Percentiles rank a stretch among this genome's conserved stretches.
phyloP scores from a whole-genome alignment of 2,329 filamentous ascomycete species.

The Pestalotiopsis sp. region DNA sequence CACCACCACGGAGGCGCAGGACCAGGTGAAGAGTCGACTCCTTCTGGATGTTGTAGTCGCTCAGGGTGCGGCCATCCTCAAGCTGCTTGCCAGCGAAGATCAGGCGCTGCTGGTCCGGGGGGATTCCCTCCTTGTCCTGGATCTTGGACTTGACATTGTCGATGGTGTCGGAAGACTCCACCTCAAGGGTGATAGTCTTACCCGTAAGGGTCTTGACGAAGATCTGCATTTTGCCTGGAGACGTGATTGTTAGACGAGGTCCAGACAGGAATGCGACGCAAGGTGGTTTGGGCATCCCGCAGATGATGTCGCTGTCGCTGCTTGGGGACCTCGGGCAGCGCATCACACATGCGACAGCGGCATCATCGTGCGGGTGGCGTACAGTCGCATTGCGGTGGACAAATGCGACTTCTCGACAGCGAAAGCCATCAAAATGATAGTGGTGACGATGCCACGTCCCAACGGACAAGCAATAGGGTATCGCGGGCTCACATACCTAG shows the following conservation, averaged over 20 bases:
- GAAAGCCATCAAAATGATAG: background rate
- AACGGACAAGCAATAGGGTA: background rate
- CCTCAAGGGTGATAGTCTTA: slow-evolving; percentile 99
- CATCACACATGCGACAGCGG: background rate
- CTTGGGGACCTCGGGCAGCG: background rate
- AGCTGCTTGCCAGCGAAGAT: slow-evolving; percentile 99
- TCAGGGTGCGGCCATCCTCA: slow-evolving; percentile 97
- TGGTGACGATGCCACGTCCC: background rate
- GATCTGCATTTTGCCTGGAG: slow-evolving; percentile 70
- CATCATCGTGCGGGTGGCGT: background rate
- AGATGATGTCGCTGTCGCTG: background rate
- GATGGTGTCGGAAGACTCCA: slow-evolving; percentile 99
- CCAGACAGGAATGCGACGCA: background rate
- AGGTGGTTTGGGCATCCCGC: background rate
- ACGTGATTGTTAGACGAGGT: slow-evolving; percentile 10
- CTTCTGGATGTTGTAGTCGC: slow-evolving; percentile 99
- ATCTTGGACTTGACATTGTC: slow-evolving; percentile 99
- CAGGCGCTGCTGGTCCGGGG: slow-evolving; percentile 97
- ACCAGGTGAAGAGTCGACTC: slow-evolving; percentile 98
- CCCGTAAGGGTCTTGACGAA: slow-evolving; percentile 91
- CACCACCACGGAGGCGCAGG: slow-evolving; percentile 96
- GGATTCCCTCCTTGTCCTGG: slow-evolving; percentile 99
- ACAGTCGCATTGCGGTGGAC: background rate
- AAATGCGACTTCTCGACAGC: background rate
- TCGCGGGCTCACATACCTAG: slow-evolving; percentile 54